phyloP scores from a whole-genome alignment of 2,329 filamentous ascomycete species.

The Microdochium bolleyi region DNA sequence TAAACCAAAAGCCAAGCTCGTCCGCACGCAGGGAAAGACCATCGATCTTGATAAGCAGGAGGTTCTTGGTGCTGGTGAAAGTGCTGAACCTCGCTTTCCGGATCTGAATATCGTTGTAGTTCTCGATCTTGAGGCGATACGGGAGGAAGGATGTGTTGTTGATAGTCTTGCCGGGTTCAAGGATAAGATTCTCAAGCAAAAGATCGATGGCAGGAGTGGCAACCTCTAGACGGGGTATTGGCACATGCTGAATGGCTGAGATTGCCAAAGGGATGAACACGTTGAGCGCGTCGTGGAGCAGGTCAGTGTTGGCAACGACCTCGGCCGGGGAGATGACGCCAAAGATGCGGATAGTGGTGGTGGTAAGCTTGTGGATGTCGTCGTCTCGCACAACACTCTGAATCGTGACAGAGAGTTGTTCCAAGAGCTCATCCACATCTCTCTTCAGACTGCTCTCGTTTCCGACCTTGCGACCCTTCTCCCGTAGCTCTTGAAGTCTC shows the following conservation, averaged over 20 bases:
- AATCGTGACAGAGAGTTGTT: constrained; percentile 60
- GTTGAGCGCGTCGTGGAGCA: constrained; percentile 69
- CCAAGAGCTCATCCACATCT: constrained; percentile 65
- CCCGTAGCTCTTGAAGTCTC: constrained; percentile 41
- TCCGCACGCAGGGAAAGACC: constrained; percentile 79
- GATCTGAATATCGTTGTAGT: constrained; percentile 80
- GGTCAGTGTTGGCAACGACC: constrained; percentile 56
- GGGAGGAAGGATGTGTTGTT: constrained; percentile 86
- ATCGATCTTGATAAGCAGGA: constrained; percentile 70
- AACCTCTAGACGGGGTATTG: constrained; percentile 84
- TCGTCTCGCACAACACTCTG: constrained; percentile 62
- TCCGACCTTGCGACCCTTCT: constrained; percentile 54
- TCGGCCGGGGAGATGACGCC: constrained; percentile 61
- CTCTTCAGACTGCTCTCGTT: constrained; percentile 60
- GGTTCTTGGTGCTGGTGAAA: constrained; percentile 56
- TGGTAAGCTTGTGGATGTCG: constrained; percentile 61
- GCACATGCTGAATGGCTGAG: constrained; percentile 74
- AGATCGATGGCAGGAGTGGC: constrained; percentile 78
- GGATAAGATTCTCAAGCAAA: constrained; percentile 79
- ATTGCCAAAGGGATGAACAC: constrained; percentile 75
- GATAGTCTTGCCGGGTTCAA: constrained; percentile 79
- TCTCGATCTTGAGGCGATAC: constrained; percentile 72
- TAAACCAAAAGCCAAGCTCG: constrained; percentile 85
- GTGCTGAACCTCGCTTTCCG: constrained; percentile 68
- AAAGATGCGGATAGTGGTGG: constrained; percentile 60